Base-by-base conservation (phyloP, 345 rosid genomes). In the Anacardium occidentale region DNA sequence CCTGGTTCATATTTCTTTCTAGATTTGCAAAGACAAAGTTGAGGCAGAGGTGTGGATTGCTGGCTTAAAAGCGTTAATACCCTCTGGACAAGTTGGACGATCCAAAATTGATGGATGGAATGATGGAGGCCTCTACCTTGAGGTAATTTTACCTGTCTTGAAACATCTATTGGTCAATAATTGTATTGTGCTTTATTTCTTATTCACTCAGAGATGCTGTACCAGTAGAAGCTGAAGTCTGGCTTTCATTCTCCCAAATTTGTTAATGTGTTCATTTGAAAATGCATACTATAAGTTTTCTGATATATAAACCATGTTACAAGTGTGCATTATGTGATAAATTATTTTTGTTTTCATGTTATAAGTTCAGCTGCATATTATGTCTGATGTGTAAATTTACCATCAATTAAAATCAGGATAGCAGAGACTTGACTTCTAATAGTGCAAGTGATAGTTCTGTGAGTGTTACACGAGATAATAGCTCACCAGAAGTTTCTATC, bases 31-130 rank as follows among this genome's bases (percentile, higher is more conserved):
- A 84, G 99, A 90, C 83, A 95, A 89, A 87, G 91, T 87, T 82
- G 98, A 90, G 87, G 94, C 92, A 5, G 97, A 92, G 88, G 88
- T 87, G 80, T 91, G 96, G 98, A 92, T 92, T 79, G 89, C 90
- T 8, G 92, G 91, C 74, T 84, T 92, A 22, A 92, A 88, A 76
- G 85, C 94, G 73, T 70, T 89, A 76, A 86, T 89, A 83, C 73
- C 95, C 62, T 73, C 85, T 69, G 92, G 91, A 78, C 97, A 90
- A 68, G 93, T 86, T 69, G 98, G 98, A 45, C 97, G 97, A 54
- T 87, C 96, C 51, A 94, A 92, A 83, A 94, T 94, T 75, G 98
- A 94, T 83, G 94, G 98, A 69, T 83, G 98, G 97, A 84, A 77
- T 84, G 93, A 92, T 76, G 95, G 94, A 64, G 82, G 97, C 76